Evolutionary conservation across 371 early-diverging fungal species (phyloP), one percentile per base, ranked within the genome.

Genomic region (Actinomucor elegans): DNA sequence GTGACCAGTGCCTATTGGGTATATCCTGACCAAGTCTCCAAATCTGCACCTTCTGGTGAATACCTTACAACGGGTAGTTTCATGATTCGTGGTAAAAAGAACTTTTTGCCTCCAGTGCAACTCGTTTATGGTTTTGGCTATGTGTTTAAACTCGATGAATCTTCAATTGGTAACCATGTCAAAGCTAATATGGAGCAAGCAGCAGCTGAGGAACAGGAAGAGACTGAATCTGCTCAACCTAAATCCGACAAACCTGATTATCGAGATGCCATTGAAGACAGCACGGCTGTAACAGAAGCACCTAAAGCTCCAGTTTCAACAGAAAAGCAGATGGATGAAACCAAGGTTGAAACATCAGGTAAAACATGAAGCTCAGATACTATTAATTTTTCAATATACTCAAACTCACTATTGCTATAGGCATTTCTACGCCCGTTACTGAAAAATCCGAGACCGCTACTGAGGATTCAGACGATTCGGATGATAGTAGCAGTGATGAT

Each of bases 1-100:
- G 88, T 99, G 10, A 93, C 94, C 0, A 86, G 87, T 23, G 98
- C 99, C 1, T 99, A 91, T 77, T 99, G 98, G 96, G 99, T 99
- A 0, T 73, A 89, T 44, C 85, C 90, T 1, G 78, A 90, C 52
- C 99, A 99, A 67, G 81, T 97, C 6, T 91, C 93, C 41, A 98
- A 98, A 70, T 88, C 94, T 3, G 96, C 99, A 11, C 97, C 98
- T 0, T 89, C 96, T 3, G 99, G 99, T 23, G 99, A 99, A 67
- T 97, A 90, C 64, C 70, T 99, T 43, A 83, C 91, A 1, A 94
- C 97, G 0, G 99, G 99, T 29, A 87, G 90, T 59, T 99, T 99
- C 71, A 94, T 96, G 92, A 94, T 99, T 59, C 86, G 92, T 41
- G 99, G 99, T 42, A 94, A 93, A 69, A 99, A 99, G 77, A 95